phyloP scores from a whole-genome alignment of 192 early-diverging fungal genomes.

The Coemansia furcata region DNA sequence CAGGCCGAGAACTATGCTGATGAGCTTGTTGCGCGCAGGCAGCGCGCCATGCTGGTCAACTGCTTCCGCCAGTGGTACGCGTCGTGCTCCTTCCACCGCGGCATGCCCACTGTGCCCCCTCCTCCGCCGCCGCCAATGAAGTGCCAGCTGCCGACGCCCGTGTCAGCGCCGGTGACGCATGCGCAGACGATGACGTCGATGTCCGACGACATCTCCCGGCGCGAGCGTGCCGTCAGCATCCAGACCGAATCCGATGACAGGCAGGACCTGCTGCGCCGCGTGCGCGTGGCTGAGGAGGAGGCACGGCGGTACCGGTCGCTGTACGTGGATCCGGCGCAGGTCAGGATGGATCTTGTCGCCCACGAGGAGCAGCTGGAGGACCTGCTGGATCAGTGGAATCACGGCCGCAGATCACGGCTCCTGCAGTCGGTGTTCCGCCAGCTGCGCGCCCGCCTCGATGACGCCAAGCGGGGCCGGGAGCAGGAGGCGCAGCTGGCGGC shows the following conservation, averaged over 20 bases:
- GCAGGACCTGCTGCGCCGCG: constrained; percentile 7
- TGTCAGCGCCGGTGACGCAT: constrained; percentile 2
- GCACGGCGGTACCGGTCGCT: constrained; percentile 12
- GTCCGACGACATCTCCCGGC: background rate
- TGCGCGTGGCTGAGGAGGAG: constrained; percentile 5
- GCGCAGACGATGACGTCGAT: constrained; percentile 37
- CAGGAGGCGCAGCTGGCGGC: background rate
- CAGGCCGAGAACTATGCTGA: constrained; percentile 1
- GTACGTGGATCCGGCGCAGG: background rate
- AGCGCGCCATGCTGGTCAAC: background rate
- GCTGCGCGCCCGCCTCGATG: background rate
- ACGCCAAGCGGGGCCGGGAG: background rate
- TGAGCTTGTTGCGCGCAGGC: background rate
- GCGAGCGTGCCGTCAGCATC: constrained; percentile 13
- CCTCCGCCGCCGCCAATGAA: background rate
- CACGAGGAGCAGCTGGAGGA: constrained; percentile 7
- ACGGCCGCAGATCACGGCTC: background rate
- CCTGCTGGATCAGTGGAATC: constrained; percentile 1
- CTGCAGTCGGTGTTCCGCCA: constrained; percentile 1
- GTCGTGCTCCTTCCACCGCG: background rate
- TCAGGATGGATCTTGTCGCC: background rate
- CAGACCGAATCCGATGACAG: constrained; percentile 2
- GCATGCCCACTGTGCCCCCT: background rate
- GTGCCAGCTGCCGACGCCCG: background rate
- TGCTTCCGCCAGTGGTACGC: constrained; percentile 7